Conservation (phyloP, 2,329 filamentous ascomycete species). For the Tolypocladium guangdongense region DNA sequence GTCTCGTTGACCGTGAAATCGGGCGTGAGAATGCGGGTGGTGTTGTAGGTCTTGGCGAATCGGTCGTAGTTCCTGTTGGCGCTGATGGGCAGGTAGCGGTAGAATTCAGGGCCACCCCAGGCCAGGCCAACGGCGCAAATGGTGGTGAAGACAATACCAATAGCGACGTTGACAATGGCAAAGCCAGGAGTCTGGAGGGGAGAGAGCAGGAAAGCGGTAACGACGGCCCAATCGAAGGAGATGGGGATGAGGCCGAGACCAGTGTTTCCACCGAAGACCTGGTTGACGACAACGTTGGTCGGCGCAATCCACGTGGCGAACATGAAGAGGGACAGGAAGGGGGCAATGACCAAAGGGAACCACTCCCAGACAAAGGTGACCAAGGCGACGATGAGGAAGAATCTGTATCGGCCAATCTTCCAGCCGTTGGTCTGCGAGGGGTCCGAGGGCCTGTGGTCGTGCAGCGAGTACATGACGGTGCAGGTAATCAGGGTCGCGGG, state of each 20-base stretch:
- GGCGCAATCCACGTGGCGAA: constrained; percentile 54
- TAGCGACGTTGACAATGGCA: constrained; percentile 47
- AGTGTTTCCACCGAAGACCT: constrained; percentile 51
- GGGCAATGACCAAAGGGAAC: constrained; percentile 47
- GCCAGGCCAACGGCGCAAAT: constrained; percentile 41
- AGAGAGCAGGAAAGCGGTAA: constrained; percentile 44
- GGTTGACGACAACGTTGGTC: constrained; percentile 49
- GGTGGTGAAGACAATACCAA: constrained; percentile 39
- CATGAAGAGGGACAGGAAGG: constrained; percentile 47
- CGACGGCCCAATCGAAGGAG: constrained; percentile 56
- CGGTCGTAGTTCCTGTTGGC: constrained; percentile 49
- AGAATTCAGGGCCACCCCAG: constrained; percentile 37
- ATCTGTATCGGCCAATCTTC: constrained; percentile 45
- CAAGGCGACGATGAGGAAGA: constrained; percentile 42
- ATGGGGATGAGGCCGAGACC: constrained; percentile 53
- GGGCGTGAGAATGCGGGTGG: constrained; percentile 39
- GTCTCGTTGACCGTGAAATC: constrained; percentile 41
- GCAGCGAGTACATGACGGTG: constrained; percentile 52
- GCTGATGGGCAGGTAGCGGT: constrained; percentile 45
- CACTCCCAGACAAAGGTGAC: constrained; percentile 46
- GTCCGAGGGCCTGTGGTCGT: constrained; percentile 45
- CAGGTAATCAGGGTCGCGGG: constrained; percentile 49
- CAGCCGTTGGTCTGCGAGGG: constrained; percentile 43
- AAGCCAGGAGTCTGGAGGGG: constrained; percentile 50
- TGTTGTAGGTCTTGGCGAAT: constrained; percentile 44